Evolutionary conservation across 306 rosid genomes (phyloP).

Genomic region (Vigna reflexopilosa): DNA sequence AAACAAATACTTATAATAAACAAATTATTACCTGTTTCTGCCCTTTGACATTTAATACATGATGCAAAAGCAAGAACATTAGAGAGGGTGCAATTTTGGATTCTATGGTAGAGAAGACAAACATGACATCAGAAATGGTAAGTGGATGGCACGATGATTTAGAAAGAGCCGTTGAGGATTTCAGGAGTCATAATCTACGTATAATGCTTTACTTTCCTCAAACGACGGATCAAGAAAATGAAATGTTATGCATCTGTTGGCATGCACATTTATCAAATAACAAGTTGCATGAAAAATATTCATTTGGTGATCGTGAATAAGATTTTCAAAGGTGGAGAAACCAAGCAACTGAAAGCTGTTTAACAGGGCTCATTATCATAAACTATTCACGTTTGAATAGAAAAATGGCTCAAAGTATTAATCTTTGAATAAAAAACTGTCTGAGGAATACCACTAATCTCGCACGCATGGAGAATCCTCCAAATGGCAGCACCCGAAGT

Average conservation of each 20-base stretch:
- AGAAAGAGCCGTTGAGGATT: conserved; percentile 40
- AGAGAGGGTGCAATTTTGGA: conserved; percentile 11
- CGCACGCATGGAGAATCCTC: conserved; percentile 60
- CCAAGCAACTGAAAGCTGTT: conserved; percentile 49
- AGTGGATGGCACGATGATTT: conserved; percentile 28
- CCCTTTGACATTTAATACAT: no score
- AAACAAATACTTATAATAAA: no score
- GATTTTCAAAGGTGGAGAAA: conserved; percentile 40
- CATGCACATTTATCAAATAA: conserved; percentile 27
- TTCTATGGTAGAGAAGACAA: conserved; percentile 38
- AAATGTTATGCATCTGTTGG: conserved; percentile 31
- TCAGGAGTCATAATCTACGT: conserved; percentile 38
- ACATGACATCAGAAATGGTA: conserved; percentile 4
- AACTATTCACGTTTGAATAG: conserved; percentile 28
- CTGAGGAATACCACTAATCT: conserved; percentile 41
- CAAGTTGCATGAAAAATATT: conserved; percentile 47
- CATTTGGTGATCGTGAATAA: conserved; percentile 32
- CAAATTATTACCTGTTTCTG: no score
- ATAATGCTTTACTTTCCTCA: conserved; percentile 28
- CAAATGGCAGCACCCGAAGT: conserved; percentile 75
- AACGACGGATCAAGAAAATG: conserved; percentile 43
- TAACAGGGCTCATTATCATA: conserved; percentile 55
- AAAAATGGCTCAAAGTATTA: conserved; percentile 33
- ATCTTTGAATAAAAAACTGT: conserved; percentile 31
- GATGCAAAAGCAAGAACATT: no score